Evolutionary conservation across 495 filamentous ascomycete genomes (phyloP).

Genomic region (Talaromyces stipitatus): DNA sequence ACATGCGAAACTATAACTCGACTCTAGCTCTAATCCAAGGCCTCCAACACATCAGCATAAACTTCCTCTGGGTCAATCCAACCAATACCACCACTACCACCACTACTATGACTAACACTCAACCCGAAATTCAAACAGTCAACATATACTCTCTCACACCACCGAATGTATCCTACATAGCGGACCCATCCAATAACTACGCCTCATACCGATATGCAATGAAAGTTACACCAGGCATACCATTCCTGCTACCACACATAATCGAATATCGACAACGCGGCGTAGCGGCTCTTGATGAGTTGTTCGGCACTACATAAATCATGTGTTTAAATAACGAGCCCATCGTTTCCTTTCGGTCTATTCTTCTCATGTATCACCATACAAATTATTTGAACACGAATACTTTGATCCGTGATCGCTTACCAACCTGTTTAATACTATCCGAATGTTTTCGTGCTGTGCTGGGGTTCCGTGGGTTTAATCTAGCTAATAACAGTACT

Average conservation of each 20-base stretch:
- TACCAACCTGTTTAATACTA: not conserved
- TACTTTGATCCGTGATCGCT: constrained; percentile 2
- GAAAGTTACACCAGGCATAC: constrained; percentile 24
- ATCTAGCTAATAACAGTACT: not conserved
- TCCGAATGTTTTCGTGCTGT: not conserved
- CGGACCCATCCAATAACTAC: constrained; percentile 25
- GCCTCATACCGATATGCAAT: constrained; percentile 29
- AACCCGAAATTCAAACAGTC: not conserved
- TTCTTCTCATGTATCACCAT: not conserved
- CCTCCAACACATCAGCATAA: constrained; percentile 25
- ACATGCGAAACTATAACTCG: constrained; percentile 4
- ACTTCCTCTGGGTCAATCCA: constrained; percentile 12
- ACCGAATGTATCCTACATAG: constrained; percentile 16
- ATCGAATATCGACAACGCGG: constrained; percentile 27
- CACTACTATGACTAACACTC: not conserved
- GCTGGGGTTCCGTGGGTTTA: not conserved
- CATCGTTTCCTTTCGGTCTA: not conserved
- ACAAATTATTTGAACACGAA: not conserved
- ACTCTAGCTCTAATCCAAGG: constrained; percentile 29
- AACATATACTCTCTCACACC: constrained; percentile 16
- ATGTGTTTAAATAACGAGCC: too few species aligned
- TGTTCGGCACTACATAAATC: constrained; percentile 14
- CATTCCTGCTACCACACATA: constrained; percentile 33
- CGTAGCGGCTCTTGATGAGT: constrained; percentile 18
- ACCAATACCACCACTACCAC: constrained; percentile 3